A percentile compares a stretch with the other conserved stretches of the same genome.
Conservation (phyloP, 257 asterid genomes). For the Solanum bukasovii region DNA sequence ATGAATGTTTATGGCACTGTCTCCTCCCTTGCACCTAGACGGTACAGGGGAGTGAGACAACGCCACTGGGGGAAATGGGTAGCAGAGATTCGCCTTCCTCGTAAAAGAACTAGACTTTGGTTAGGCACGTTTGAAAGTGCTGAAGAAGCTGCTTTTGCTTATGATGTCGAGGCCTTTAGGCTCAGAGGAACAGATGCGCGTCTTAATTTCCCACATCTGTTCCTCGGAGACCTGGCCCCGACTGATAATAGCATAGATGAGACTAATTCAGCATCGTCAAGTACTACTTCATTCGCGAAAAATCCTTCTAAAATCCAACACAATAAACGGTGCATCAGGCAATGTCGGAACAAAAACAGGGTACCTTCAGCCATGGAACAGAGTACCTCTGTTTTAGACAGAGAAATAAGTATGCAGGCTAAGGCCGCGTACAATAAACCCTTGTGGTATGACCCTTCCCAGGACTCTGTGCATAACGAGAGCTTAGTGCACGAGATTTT, state of each 20-base stretch:
- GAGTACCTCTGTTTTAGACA: not conserved
- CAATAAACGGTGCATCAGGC: not conserved
- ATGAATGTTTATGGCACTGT: not conserved
- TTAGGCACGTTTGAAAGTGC: conserved; percentile 34
- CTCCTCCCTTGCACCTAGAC: conserved; percentile 4
- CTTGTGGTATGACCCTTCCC: not conserved
- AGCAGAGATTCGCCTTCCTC: conserved; percentile 45
- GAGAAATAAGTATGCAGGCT: not conserved
- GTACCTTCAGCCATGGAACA: not conserved
- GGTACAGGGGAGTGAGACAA: conserved; percentile 44
- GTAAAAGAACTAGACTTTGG: conserved; percentile 39
- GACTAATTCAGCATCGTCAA: not conserved
- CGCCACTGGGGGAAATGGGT: conserved; percentile 61
- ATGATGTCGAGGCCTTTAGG: conserved; percentile 37
- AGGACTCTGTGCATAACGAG: not conserved
- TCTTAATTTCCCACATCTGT: conserved; percentile 36
- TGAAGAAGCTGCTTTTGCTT: conserved; percentile 45
- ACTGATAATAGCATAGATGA: too few relatives aligned
- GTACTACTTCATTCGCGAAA: not conserved
- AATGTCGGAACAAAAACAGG: not conserved
- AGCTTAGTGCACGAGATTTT: not conserved
- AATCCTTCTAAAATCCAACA: not conserved
- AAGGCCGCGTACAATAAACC: not conserved
- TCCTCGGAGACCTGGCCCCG: not conserved
- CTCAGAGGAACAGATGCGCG: conserved; percentile 31